Conservation (phyloP, 2,329 filamentous ascomycete genomes). For the Xylariaceae sp. region DNA sequence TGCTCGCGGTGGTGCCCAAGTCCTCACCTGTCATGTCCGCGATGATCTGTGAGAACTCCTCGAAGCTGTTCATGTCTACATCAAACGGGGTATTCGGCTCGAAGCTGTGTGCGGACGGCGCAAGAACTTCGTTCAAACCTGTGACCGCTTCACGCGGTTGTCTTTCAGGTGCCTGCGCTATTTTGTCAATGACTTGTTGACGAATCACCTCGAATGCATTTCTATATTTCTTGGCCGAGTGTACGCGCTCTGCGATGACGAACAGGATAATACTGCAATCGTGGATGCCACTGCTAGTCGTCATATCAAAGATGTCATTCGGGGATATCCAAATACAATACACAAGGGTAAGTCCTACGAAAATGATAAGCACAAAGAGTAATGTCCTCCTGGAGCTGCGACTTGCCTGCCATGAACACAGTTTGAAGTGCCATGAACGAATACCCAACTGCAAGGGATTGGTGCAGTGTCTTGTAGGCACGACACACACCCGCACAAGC, state of each 20-base stretch:
- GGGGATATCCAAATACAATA: conserved; percentile 27
- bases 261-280: conserved; percentile 24
- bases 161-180: conserved; percentile 1
- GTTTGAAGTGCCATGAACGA: conserved; percentile 27
- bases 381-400: no score
- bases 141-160: background rate
- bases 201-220: conserved; percentile 23
- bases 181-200: conserved; percentile 5
- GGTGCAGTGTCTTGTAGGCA: conserved; percentile 26
- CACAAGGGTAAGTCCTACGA: conserved; percentile 19
- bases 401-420: conserved; percentile 21
- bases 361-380: no score
- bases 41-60: conserved; percentile 7
- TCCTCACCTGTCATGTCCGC: conserved; percentile 4
- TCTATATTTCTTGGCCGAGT: conserved; percentile 24
- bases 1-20: no score
- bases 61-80: conserved; percentile 5
- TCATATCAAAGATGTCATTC: conserved; percentile 22
- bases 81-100: conserved; percentile 5
- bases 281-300: conserved; percentile 10
- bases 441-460: conserved; percentile 25
- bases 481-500: conserved; percentile 16
- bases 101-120: conserved; percentile 2
- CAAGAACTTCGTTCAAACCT: background rate
- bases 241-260: conserved; percentile 27